phyloP scores from a whole-genome alignment of 1,284 basidiomycete species.

The Cryptococcus sp. region DNA sequence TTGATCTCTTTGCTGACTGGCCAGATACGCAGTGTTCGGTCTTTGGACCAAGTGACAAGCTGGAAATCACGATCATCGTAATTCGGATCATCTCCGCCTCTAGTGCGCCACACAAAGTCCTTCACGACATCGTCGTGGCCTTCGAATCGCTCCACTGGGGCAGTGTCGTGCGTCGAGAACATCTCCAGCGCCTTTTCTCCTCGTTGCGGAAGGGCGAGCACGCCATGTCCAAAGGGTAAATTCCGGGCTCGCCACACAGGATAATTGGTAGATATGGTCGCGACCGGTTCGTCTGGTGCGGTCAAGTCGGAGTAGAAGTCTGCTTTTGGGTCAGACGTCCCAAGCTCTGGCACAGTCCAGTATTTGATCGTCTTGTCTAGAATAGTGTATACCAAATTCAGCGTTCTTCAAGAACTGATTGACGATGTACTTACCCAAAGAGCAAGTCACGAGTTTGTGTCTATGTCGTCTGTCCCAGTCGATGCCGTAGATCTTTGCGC shows the following conservation, averaged over 20 bases:
- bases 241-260: constrained; percentile 94
- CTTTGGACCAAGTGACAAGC: constrained; percentile 96
- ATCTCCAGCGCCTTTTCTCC: constrained; percentile 83
- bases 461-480: constrained; percentile 79
- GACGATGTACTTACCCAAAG: constrained; percentile 56
- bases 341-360: constrained; percentile 61
- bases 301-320: constrained; percentile 29
- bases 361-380: constrained; percentile 84
- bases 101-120: constrained; percentile 92
- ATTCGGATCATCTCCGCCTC: constrained; percentile 55
- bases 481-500: constrained; percentile 89
- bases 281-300: constrained; percentile 56
- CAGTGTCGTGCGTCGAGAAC: constrained; percentile 58
- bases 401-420: neutral
- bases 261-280: constrained; percentile 72
- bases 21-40: constrained; percentile 89
- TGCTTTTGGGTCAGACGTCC: constrained; percentile 13
- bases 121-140: constrained; percentile 93
- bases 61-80: constrained; percentile 76
- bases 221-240: constrained; percentile 87
- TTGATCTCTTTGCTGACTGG: constrained; percentile 69
- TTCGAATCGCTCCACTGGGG: constrained; percentile 70
- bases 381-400: neutral
- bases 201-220: constrained; percentile 86
- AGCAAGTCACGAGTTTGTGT: constrained; percentile 86